Evolutionary conservation across 257 asterid genomes (phyloP).

Genomic region (Solanum bulbocastanum): DNA sequence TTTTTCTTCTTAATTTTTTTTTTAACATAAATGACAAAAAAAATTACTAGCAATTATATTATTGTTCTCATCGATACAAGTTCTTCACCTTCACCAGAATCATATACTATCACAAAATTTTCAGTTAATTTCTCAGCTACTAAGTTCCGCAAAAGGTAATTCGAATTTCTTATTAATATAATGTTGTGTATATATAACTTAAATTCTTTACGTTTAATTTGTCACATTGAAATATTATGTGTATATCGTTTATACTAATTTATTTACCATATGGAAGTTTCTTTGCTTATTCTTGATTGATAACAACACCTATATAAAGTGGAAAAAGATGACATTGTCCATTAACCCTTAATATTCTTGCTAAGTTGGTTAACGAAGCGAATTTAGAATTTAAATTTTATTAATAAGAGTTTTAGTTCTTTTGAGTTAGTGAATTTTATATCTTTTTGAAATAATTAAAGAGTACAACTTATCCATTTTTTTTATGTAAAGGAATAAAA

Average conservation of each 20-base stretch:
- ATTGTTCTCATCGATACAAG: constrained; percentile 8
- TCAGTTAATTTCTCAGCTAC: constrained; percentile 18
- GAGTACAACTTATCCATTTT: neutral
- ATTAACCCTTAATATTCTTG: neutral
- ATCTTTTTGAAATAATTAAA: neutral
- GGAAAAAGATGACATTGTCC: neutral
- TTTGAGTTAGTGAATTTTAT: neutral
- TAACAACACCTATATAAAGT: neutral
- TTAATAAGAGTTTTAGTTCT: neutral
- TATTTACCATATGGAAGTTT: neutral
- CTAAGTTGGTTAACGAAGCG: neutral
- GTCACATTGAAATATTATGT: neutral
- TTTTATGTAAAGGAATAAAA: neutral
- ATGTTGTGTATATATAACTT: neutral
- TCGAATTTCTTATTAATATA: neutral
- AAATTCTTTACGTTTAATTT: neutral
- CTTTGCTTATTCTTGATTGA: neutral
- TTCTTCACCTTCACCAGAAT: constrained; percentile 47
- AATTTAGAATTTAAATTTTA: neutral
- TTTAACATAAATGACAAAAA: constrained; percentile 70
- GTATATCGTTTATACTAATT: neutral
- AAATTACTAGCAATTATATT: constrained; percentile 12
- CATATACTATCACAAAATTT: constrained; percentile 25
- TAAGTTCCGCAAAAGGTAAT: constrained; percentile 52
- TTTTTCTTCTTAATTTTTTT: neutral